Base-by-base conservation (phyloP, 73 alveolate species). In the Halteria grandinella region DNA sequence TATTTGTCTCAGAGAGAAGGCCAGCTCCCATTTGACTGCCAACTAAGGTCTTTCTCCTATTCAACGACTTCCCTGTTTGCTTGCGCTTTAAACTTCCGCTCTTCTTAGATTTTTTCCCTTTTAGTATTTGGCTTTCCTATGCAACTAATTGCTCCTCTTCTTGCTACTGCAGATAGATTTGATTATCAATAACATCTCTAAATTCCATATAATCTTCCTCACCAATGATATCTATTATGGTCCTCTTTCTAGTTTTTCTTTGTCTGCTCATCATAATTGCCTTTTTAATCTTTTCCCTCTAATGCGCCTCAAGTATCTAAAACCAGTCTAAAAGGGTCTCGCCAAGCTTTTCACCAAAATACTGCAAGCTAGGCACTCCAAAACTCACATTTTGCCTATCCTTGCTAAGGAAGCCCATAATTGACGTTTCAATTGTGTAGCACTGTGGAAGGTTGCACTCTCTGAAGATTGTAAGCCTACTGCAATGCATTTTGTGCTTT, bases 391-490 rank as follows among this genome's bases (percentile, higher is more conserved):
- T 72, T 36, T 82, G 25, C 34, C 86, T 39, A 15, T 34, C 55
- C 25, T 40, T 73, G 27, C 55, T 55, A 4, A 73, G 10, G 44
- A 32, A 73, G 1, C 85, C 85, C 80, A 66, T 44, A 2, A 47
- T 47, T 14, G 91, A 81, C n/a, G 63, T 24, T 28, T 82, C 91
- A 24, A 87, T 74, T 3, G 95, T 87, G 31, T 58, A 75, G 15
- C 74, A 59, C n/a, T 55, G 28, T 10, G 75, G 81, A 0, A 74
- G 66, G 41, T 84, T 74, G 33, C 21, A 62, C 25, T 80, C 91
- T 69, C 89, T 79, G 83, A 87, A 86, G 23, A 90, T 31, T n/a
- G 86, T 50, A 20, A 86, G 50, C 17, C 97, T 39, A 1, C 89
- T 90, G 25, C 92, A 79, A 41, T 85, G 79, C 21, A 71, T 83